Percentiles rank a stretch among this genome's conserved stretches.
Conservation (phyloP, 257 asterid genomes). For the Penstemon davidsonii region DNA sequence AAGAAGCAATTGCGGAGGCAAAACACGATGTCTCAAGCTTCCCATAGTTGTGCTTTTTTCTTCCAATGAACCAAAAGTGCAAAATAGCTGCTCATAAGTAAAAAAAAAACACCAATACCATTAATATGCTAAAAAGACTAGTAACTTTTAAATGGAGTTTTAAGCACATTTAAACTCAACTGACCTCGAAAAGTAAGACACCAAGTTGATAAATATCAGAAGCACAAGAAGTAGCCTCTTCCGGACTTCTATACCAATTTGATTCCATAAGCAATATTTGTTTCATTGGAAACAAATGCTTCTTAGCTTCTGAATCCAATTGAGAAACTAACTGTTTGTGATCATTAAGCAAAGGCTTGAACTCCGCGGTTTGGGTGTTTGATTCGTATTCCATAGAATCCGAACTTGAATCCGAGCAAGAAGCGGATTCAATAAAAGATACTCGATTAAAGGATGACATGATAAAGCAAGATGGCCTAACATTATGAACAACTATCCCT, state of each 20-base stretch:
- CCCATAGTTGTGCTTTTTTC: constrained; percentile 80
- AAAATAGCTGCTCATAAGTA: constrained; percentile 66
- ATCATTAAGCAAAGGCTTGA: constrained; percentile 36
- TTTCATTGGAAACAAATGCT: constrained; percentile 78
- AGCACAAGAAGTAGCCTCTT: constrained; percentile 69
- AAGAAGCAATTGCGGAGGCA: constrained; percentile 90
- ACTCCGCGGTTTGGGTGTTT: constrained; percentile 45
- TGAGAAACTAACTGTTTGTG: constrained; percentile 25
- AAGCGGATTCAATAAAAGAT: constrained; percentile 81
- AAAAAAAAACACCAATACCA: constrained; percentile 15
- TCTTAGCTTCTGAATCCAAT: constrained; percentile 40
- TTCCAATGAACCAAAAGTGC: constrained; percentile 63
- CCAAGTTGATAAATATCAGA: constrained; percentile 93
- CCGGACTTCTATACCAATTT: constrained; percentile 83
- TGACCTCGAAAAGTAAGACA: constrained; percentile 91
- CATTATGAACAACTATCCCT: constrained; percentile 78
- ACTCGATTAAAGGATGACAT: constrained; percentile 81
- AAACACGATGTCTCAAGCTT: constrained; percentile 83
- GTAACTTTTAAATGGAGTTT: no score
- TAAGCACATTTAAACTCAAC: constrained; percentile 2
- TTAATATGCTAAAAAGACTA: neutral
- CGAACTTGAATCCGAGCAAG: constrained; percentile 76
- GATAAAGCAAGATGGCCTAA: constrained; percentile 86
- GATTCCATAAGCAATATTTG: constrained; percentile 78
- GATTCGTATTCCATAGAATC: constrained; percentile 64